A percentile compares a stretch with the other conserved stretches of the same genome.
Conservation (phyloP, 257 asterid genomes). For the Ophiorrhiza pumila region DNA sequence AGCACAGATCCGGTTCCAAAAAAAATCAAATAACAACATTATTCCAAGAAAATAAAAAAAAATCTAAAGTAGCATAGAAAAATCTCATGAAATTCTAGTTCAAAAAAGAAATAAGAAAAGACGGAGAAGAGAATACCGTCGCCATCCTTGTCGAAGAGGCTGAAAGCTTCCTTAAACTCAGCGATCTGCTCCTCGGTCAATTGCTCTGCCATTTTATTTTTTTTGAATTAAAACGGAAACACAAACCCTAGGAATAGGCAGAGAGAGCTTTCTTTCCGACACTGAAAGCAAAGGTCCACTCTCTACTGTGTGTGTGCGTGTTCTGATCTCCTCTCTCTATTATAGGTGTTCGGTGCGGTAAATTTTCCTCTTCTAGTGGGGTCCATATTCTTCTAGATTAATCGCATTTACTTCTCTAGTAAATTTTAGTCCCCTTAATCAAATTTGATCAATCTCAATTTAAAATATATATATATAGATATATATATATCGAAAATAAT, state of each 20-base stretch:
- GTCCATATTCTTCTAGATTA: not conserved
- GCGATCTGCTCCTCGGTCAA: constrained; percentile 42
- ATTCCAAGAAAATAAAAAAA: too few species aligned
- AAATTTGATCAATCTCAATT: too few species aligned
- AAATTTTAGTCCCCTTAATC: too few species aligned
- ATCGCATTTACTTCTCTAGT: too few species aligned
- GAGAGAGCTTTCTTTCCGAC: too few species aligned
- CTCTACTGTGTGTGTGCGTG: constrained; percentile 1
- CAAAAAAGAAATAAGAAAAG: not conserved
- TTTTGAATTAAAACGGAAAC: not conserved
- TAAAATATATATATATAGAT: too few species aligned
- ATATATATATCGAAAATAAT: too few species aligned
- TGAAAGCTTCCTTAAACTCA: constrained; percentile 42
- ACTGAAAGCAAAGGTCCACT: too few species aligned
- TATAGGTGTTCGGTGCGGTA: not conserved
- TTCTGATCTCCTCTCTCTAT: not conserved
- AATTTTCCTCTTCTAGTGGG: constrained; percentile 6
- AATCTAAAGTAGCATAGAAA: not conserved
- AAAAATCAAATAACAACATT: not conserved
- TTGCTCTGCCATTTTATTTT: constrained; percentile 30
- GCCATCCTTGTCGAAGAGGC: constrained; percentile 42
- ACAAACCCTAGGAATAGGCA: constrained; percentile 7
- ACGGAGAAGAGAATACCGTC: constrained; percentile 22
- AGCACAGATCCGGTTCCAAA: constrained; percentile 6
- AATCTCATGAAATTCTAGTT: not conserved